Evolutionary conservation across 139 green algal genomes (phyloP), one percentile per base, ranked within the genome.

Genomic region (Chlamydomonas schloesseri): DNA sequence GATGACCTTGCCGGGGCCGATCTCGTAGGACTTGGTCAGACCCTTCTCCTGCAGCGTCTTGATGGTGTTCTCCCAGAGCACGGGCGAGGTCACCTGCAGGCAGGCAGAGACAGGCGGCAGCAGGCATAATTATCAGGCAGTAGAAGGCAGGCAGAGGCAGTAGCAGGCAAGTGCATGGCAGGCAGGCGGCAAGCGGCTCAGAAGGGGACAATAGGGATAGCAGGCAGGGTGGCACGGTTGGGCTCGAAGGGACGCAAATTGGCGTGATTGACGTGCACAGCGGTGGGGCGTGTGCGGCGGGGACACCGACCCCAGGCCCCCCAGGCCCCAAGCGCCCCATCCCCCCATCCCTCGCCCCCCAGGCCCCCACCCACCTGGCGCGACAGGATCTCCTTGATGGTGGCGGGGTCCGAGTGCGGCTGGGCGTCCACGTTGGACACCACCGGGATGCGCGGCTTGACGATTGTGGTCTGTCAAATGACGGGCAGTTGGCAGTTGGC

Each of bases 341-440:
- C 69, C 69, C 28, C 21, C 2, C 62, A 34, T 11, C 2, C 62
- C 62, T 3, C 3, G 28, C 62, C 62, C 17, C 23, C 62, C 62
- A 33, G 62, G 62, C 62, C 5, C 9, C n/a, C 64, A 0, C n/a
- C n/a, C 71, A 98, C 94, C 95, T 99, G 97, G 84, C 93, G 91
- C 1, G 95, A 94, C 55, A 99, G 93, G 87, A 99, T 98, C 20
- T 88, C 83, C 78, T 96, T 97, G 93, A 99, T 99, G 18, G 62
- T 87, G 1, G 94, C 95, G 20, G 98, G 97, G 94, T 99, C 97
- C 3, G 93, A 95, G 95, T 99, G 98, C 5, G 98, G 95, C 92
- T 94, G 72, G 26, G 93, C 96, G 88, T 99, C 98, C 26, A 99
- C 98, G 91, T 99, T 99, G 83, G 95, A 98, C 71, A 99, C 93